A percentile compares a stretch with the other conserved stretches of the same genome.
Evolutionary conservation across 1,284 basidiomycete species (phyloP).

Genomic region (Neonothopanus nambi): DNA sequence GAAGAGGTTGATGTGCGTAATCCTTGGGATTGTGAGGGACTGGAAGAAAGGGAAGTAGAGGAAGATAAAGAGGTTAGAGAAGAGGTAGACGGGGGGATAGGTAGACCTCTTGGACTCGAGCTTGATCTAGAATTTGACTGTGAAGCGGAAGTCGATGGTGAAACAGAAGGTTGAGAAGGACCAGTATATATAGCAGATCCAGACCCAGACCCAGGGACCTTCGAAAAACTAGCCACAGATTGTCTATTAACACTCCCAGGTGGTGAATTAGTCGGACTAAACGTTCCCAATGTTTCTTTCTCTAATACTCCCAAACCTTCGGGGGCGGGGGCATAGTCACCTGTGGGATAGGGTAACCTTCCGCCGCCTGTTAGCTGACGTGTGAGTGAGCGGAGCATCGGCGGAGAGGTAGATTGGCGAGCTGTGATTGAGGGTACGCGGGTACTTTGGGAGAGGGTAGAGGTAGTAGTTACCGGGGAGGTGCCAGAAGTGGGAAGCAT

Average conservation of each 20-base stretch:
- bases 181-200: too few relatives aligned
- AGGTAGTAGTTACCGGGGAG: too few relatives aligned
- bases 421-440: slow-evolving; percentile 45
- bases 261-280: slow-evolving; percentile 56
- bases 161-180: too few relatives aligned
- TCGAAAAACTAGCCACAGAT: neutral
- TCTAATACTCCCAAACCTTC: slow-evolving; percentile 30
- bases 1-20: neutral
- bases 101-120: too few relatives aligned
- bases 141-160: too few relatives aligned
- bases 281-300: slow-evolving; percentile 31
- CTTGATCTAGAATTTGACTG: slow-evolving; percentile 24
- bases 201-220: too few relatives aligned
- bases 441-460: too few relatives aligned
- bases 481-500: too few relatives aligned
- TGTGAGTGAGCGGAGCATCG: slow-evolving; percentile 46
- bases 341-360: slow-evolving; percentile 75
- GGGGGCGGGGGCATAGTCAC: slow-evolving; percentile 68
- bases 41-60: slow-evolving; percentile 18
- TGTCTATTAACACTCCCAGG: slow-evolving; percentile 40
- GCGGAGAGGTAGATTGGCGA: slow-evolving; percentile 65
- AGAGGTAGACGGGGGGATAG: too few relatives aligned
- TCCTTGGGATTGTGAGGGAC: slow-evolving; percentile 6
- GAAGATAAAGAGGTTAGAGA: slow-evolving; percentile 29
- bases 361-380: slow-evolving; percentile 43